Percentiles rank a stretch among this genome's conserved stretches.
Conservation (phyloP, 495 filamentous ascomycete genomes). For the Xylaria palmicola region DNA sequence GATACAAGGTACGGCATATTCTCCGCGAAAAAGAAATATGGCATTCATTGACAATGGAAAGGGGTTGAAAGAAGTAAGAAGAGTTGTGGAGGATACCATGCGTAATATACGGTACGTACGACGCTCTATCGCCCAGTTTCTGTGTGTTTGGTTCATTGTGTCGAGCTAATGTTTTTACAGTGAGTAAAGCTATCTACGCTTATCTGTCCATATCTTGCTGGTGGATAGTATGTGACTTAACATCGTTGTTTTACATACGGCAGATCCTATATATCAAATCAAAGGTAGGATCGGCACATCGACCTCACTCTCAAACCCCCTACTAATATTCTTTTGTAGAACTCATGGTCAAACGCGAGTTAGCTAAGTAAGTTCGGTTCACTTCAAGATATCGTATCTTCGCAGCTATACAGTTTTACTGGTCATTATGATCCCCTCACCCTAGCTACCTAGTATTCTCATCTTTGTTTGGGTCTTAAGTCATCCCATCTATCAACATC, state of each 20-base stretch:
- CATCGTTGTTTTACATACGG: not conserved
- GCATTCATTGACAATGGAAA: conserved; percentile 58
- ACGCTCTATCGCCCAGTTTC: not conserved
- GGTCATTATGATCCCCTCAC: too few species aligned
- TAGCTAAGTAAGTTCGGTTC: conserved; percentile 82
- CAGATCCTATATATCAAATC: conserved; percentile 76
- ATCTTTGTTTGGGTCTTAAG: too few species aligned
- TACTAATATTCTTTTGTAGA: conserved; percentile 43
- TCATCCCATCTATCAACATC: too few species aligned
- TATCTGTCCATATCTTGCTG: not conserved
- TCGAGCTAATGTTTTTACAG: not conserved
- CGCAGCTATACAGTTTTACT: too few species aligned
- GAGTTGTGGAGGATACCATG: conserved; percentile 95
- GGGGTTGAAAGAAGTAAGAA: conserved; percentile 87
- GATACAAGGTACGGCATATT: conserved; percentile 11
- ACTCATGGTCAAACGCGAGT: conserved; percentile 97
- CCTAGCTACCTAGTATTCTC: too few species aligned
- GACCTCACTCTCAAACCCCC: not conserved
- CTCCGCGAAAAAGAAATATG: not conserved
- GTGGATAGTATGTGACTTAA: not conserved
- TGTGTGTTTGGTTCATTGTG: not conserved
- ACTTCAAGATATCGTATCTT: too few species aligned
- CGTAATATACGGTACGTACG: conserved; percentile 70
- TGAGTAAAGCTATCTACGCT: conserved; percentile 5
- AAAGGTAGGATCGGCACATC: conserved; percentile 47